phyloP scores from a whole-genome alignment of 2,329 filamentous ascomycete species.

The Penicillium sp. region DNA sequence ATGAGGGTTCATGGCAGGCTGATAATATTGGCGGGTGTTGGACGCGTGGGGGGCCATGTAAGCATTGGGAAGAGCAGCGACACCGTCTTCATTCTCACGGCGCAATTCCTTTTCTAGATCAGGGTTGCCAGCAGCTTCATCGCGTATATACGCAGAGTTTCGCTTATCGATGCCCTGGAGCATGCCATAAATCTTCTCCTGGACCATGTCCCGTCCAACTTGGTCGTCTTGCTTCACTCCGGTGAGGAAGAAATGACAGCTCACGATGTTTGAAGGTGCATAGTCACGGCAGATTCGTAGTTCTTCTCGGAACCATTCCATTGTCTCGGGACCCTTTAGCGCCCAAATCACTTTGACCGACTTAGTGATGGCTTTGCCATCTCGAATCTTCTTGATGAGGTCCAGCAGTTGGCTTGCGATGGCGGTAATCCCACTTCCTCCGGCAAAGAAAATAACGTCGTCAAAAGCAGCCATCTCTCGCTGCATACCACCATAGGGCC shows the following conservation, averaged over 20 bases:
- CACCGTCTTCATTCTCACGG: conserved; percentile 77
- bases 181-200: conserved; percentile 83
- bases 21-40: conserved; percentile 20
- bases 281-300: conserved; percentile 85
- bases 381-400: conserved; percentile 93
- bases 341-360: conserved; percentile 93
- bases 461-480: conserved; percentile 88
- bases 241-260: conserved; percentile 94
- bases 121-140: conserved; percentile 74
- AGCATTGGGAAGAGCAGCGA: conserved; percentile 71
- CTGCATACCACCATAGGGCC: conserved; percentile 92
- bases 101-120: conserved; percentile 78
- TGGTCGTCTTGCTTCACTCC: conserved; percentile 60
- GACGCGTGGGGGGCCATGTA: conserved; percentile 25
- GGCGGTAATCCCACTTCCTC: conserved; percentile 91
- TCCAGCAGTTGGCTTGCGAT: conserved; percentile 87
- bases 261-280: conserved; percentile 81
- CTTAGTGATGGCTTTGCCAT: conserved; percentile 88
- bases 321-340: conserved; percentile 81
- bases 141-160: conserved; percentile 76
- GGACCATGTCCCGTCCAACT: conserved; percentile 71
- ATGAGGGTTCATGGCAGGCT: conserved; percentile 7
- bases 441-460: conserved; percentile 87
- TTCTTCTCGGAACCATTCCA: conserved; percentile 98
- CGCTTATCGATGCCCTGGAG: conserved; percentile 85